Evolutionary conservation across 139 green algal genomes (phyloP).

Genomic region (Auxenochlorella pyrenoidosa): DNA sequence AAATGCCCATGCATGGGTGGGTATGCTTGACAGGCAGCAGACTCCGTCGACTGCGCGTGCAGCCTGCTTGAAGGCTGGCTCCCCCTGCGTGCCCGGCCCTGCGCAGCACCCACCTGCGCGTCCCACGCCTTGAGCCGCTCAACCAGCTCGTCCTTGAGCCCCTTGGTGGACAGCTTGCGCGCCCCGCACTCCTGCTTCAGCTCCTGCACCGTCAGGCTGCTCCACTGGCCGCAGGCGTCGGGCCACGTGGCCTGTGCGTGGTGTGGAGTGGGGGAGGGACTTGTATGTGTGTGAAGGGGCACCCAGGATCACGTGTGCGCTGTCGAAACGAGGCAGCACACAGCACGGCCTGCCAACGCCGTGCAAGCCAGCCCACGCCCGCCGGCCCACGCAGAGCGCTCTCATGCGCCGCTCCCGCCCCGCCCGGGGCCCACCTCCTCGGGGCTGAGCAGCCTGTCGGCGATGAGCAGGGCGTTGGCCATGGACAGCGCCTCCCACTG

Average conservation of each 20-base stretch:
- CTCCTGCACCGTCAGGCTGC: slow-evolving; percentile 14
- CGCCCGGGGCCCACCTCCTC: background rate
- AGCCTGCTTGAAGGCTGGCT: no score
- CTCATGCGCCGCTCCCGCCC: no score
- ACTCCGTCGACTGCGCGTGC: no score
- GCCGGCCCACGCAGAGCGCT: no score
- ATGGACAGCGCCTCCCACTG: background rate
- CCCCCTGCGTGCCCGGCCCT: no score
- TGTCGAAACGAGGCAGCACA: no score
- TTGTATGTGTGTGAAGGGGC: no score
- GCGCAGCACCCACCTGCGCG: background rate
- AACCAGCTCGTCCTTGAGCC: slow-evolving; percentile 38
- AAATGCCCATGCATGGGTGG: no score
- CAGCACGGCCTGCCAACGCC: no score
- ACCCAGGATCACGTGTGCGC: no score
- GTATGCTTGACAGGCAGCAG: no score
- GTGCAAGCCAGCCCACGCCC: background rate
- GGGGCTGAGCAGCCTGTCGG: slow-evolving; percentile 8
- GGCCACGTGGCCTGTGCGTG: background rate
- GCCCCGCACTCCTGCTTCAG: slow-evolving; percentile 10
- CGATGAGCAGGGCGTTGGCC: slow-evolving; percentile 34
- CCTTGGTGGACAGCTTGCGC: slow-evolving; percentile 21
- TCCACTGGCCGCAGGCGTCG: background rate
- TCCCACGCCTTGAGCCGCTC: slow-evolving; percentile 22
- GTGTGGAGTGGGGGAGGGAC: no score